Evolutionary conservation across 2,329 filamentous ascomycete genomes (phyloP).

Genomic region (Chrysoporthe puriensis): DNA sequence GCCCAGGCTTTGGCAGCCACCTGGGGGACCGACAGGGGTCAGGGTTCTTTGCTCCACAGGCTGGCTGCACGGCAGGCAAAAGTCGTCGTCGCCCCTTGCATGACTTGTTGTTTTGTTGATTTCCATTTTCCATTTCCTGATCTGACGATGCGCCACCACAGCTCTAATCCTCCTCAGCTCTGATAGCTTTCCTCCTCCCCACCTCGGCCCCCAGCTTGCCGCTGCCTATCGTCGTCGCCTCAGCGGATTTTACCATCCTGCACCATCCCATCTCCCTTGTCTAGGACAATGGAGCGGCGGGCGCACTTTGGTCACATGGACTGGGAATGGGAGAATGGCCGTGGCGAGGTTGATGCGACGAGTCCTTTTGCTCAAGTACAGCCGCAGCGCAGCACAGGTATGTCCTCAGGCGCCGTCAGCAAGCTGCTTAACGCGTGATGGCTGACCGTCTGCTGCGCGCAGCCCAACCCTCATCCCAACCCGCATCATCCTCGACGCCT

Average conservation of each 20-base stretch:
- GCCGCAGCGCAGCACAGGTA: conserved; percentile 48
- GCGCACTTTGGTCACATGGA: conserved; percentile 67
- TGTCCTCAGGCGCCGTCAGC: conserved; percentile 30
- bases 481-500: background rate
- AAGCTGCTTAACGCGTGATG: too few relatives aligned
- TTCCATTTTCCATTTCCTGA: conserved; percentile 1
- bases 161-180: background rate
- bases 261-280: background rate
- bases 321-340: conserved; percentile 62
- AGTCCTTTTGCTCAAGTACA: conserved; percentile 64
- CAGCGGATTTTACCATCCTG: background rate
- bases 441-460: background rate
- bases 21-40: conserved; percentile 1
- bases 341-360: conserved; percentile 61
- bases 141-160: background rate
- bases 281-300: conserved; percentile 52
- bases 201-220: background rate
- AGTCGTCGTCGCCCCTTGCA: conserved; percentile 12
- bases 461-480: background rate
- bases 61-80: conserved; percentile 1
- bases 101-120: conserved; percentile 13
- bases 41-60: background rate
- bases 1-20: conserved; percentile 2
- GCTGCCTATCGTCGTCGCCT: background rate
- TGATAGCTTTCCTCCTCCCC: conserved; percentile 5